These are phyloP conservation scores for Daldinia grandis DNA, from an alignment of 495 filamentous ascomycete species.

Conservation along the genomic window DNA sequence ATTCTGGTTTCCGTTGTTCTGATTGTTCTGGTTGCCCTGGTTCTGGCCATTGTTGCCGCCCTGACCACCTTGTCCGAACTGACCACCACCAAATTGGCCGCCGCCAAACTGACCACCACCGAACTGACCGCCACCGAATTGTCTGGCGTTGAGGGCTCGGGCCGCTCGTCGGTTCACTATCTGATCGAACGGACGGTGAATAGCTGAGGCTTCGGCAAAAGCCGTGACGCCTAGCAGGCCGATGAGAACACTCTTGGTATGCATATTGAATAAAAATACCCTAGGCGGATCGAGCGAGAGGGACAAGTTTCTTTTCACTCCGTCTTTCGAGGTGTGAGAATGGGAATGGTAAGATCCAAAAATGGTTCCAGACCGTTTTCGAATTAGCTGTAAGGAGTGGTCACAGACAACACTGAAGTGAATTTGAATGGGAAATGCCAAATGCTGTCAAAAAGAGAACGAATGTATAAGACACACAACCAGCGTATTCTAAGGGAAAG, in stretches of 20 bases:
- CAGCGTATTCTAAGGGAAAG: slow-evolving; percentile 50
- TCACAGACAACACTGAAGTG: slow-evolving; percentile 51
- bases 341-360: slow-evolving; percentile 43
- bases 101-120: slow-evolving; percentile 15
- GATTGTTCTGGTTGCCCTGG: slow-evolving; percentile 13
- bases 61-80: slow-evolving; percentile 19
- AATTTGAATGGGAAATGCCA: slow-evolving; percentile 50
- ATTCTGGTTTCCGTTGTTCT: slow-evolving; percentile 17
- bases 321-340: slow-evolving; percentile 30
- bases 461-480: slow-evolving; percentile 59
- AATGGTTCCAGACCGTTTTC: slow-evolving; percentile 61
- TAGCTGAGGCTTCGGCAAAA: slow-evolving; percentile 51
- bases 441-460: slow-evolving; percentile 57
- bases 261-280: slow-evolving; percentile 49
- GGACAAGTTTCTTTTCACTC: slow-evolving; percentile 28
- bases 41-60: slow-evolving; percentile 28
- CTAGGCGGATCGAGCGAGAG: slow-evolving; percentile 28
- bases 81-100: neutral
- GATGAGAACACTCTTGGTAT: slow-evolving; percentile 54
- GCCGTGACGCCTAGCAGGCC: slow-evolving; percentile 55
- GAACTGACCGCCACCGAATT: slow-evolving; percentile 15
- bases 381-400: slow-evolving; percentile 52
- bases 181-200: slow-evolving; percentile 47
- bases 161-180: slow-evolving; percentile 39
- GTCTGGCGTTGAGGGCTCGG: slow-evolving; percentile 28